Base-by-base conservation (phyloP, 441 rosid species). In the Mallotus repandus region DNA sequence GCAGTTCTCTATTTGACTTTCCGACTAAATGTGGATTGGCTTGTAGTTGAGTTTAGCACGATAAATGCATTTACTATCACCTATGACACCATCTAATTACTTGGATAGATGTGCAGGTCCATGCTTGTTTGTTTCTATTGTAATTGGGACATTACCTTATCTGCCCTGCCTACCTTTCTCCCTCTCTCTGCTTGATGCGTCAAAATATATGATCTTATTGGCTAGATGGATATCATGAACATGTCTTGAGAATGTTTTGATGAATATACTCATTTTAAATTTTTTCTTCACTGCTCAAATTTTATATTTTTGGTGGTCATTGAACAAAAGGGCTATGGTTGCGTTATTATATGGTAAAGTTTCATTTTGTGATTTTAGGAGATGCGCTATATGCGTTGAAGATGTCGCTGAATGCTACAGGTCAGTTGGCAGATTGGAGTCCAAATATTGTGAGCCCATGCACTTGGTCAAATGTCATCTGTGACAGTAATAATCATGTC, bases 381-480 rank as follows among this genome's bases (percentile, higher is more conserved):
- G 92, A 87, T 75, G 97, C 96, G 21, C 78, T 95, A n/a, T 80
- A 4, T 79, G 84, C 87, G n/a, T 76, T 95, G 82, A 89, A 54
- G 88, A n/a, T 0, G 49, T 86, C 98, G 3, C 72, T 93, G 77
- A 80, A 66, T 71, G 89, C 86, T 79, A 78, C 88, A 41, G 66
- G 9, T 79, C 91, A 87, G 77, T 85, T 95, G 66, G 9, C 15
- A 43, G 95, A 95, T 76, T 95, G 99, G 98, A 93, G 90, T 60
- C 92, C 74, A 81, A 82, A 86, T 76, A 98, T 76, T 84, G 97
- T 93, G 71, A 91, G 87, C 66, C 97, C 98, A 50, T 93, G 98
- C 84, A 90, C 98, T 70, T 95, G 99, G 99, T 78, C 97, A 12
- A 88, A 88, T 82, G 93, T 95, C 48, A 82, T 75, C 49, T 93